phyloP scores from a whole-genome alignment of 139 green algal genomes.

The Chlamydomonas urium region DNA sequence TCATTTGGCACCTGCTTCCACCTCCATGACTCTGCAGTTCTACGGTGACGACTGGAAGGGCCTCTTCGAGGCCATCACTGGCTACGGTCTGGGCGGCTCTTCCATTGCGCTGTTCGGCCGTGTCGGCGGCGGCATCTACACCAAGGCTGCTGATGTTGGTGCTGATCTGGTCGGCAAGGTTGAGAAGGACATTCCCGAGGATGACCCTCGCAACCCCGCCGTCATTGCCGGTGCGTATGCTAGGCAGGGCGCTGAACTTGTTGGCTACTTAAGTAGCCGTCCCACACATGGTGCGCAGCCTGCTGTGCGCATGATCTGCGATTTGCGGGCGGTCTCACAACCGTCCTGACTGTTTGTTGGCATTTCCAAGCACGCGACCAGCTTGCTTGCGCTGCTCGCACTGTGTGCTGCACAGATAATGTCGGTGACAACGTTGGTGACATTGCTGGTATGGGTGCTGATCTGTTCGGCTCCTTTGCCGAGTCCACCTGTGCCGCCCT shows the following conservation, averaged over 20 bases:
- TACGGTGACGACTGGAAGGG: slow-evolving; percentile 89
- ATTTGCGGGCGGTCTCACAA: no score
- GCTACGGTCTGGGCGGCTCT: slow-evolving; percentile 94
- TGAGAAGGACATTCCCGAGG: slow-evolving; percentile 97
- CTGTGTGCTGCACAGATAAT: slow-evolving; percentile 90
- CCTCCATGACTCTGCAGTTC: slow-evolving; percentile 54
- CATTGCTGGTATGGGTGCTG: slow-evolving; percentile 97
- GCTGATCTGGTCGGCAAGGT: slow-evolving; percentile 98
- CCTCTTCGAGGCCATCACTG: slow-evolving; percentile 94
- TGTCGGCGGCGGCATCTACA: slow-evolving; percentile 96
- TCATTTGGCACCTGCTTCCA: no score
- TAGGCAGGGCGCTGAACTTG: no score
- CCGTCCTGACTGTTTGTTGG: no score
- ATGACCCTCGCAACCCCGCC: slow-evolving; percentile 97
- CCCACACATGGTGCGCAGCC: no score
- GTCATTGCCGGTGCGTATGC: slow-evolving; percentile 81
- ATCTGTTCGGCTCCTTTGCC: slow-evolving; percentile 96
- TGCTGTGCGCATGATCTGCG: no score
- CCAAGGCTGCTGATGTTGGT: slow-evolving; percentile 96
- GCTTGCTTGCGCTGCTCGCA: no score
- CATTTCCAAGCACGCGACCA: no score
- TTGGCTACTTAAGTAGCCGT: no score
- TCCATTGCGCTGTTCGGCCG: slow-evolving; percentile 95
- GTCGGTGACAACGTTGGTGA: slow-evolving; percentile 98
- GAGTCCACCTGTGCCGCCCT: slow-evolving; percentile 95